Evolutionary conservation across 805 yeast species (phyloP), one percentile per base, ranked within the genome.

Genomic region (Saccharomyces eubayanus): DNA sequence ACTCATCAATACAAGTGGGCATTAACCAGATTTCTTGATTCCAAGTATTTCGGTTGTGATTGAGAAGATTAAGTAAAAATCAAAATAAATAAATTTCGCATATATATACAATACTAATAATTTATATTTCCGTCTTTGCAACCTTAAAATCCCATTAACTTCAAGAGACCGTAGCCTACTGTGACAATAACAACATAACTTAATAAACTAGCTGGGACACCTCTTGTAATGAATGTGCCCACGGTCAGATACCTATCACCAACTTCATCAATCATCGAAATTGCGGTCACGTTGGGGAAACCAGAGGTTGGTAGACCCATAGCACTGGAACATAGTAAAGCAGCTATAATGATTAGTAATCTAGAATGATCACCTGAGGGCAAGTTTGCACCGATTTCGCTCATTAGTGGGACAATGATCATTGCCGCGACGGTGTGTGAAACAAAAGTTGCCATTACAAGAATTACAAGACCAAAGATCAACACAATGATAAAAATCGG

Each of bases 251-350:
- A 94, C 20, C 96, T 89, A 53, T 85, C 85, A 9, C 98, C 98
- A 46, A 91, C 79, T 63, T 89, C 96, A 68, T 94, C 96, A 5
- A 91, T 84, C 82, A 90, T 82, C 55, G 97, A 90, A 57, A 94
- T 89, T 0, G 98, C 99, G 0, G 98, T 90, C 36, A 94, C 97
- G 63, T 94, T 94, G 4, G 99, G 99, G 76, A 94, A 92, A 0
- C 99, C 98, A 2, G 96, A 87, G 0, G 98, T 94, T 29, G 99
- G 98, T 52, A 94, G 74, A 1, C 97, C 98, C 98, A 94, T 94
- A 1, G 98, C 99, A 40, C 87, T 84, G 0, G 98, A 92, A 63
- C 97, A 89, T 57, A 94, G 74, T 52, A 82, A 64, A 0, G 85
- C 81, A 3, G 83, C 71, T 4, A 75, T 70, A 83, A 82, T 78